Evolutionary conservation across 2,329 filamentous ascomycete species (phyloP), one percentile per base, ranked within the genome.

Genomic region (Monascus ruber): DNA sequence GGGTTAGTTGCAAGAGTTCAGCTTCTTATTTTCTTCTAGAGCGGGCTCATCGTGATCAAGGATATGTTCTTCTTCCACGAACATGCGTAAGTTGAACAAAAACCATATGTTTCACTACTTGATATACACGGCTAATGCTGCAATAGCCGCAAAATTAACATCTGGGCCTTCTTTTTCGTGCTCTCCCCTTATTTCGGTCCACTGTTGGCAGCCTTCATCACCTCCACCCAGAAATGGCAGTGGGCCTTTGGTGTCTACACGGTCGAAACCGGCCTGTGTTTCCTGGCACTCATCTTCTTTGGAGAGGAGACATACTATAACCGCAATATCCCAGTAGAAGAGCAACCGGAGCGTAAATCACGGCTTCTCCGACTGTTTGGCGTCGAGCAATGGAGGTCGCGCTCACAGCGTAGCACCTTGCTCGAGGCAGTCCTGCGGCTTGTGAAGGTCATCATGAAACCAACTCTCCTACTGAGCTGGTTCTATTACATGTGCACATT

Each of bases 71-170:
- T 35, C 45, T 68, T 3, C 53, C 47, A 59, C 65, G 53, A 63
- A 64, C 7, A 58, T 61, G 0, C 57, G 67, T 1, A 64, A 67
- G 25, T 48, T 70, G 5, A 67, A 69, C 37, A 67, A 65, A 5
- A 64, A 69, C 52, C 66, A 68, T 49, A 61, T 55, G 6, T 31
- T 11, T 31, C 29, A 31, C 8, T 31, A 8, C 29, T 11, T 31
- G 17, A 17, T 17, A 56, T 65, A 50, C 64, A 62, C 47, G 64
- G 59, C 48, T 58, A 64, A 47, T 60, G 64, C 37, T 59, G 64
- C 39, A 53, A 62, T 40, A 56, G 60, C 2, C 50, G 59, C 26
- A 63, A 64, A 41, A 64, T 65, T 48, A 64, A 64, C 40, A 53
- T 62, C 43, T 62, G 58, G 58, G 50, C 53, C 6, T 53, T 49